Conservation (phyloP, 495 filamentous ascomycete species). For the Aspergillus ostianus region DNA sequence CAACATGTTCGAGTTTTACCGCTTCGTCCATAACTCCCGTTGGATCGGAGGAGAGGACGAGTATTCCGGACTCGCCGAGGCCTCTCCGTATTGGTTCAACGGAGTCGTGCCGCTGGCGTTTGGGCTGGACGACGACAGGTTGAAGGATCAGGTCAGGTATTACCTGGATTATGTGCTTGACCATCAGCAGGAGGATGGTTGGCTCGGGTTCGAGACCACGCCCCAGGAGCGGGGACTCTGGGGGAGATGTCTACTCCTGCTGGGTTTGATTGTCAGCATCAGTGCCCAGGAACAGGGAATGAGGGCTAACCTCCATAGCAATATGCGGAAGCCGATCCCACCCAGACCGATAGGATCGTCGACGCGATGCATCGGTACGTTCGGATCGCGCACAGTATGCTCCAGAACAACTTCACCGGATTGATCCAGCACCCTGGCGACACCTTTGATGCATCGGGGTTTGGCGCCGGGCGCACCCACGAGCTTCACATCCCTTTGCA, state of each 20-base stretch:
- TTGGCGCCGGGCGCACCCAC: neutral
- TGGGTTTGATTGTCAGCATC: neutral
- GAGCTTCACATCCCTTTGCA: conserved; percentile 4
- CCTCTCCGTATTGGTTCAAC: conserved; percentile 66
- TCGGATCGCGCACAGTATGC: conserved; percentile 38
- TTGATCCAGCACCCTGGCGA: conserved; percentile 6
- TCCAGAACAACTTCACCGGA: conserved; percentile 38
- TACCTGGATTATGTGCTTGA: conserved; percentile 50
- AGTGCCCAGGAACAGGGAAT: neutral
- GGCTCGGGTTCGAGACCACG: conserved; percentile 58
- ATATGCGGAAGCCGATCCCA: conserved; percentile 11
- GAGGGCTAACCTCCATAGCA: neutral
- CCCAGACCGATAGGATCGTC: neutral
- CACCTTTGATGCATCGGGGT: conserved; percentile 1
- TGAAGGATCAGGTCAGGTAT: conserved; percentile 54
- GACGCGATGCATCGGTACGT: conserved; percentile 27
- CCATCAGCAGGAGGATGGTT: conserved; percentile 56
- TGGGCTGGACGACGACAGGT: conserved; percentile 47
- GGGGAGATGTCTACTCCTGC: conserved; percentile 36
- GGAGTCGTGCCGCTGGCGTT: conserved; percentile 64
- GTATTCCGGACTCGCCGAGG: conserved; percentile 60
- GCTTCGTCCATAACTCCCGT: conserved; percentile 49
- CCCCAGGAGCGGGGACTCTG: conserved; percentile 48
- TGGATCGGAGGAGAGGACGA: conserved; percentile 58
- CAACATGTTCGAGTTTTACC: conserved; percentile 59